A percentile compares a stretch with the other conserved stretches of the same genome.
Conservation (phyloP, 2,329 filamentous ascomycete species). For the Aspergillus pseudotamarii region DNA sequence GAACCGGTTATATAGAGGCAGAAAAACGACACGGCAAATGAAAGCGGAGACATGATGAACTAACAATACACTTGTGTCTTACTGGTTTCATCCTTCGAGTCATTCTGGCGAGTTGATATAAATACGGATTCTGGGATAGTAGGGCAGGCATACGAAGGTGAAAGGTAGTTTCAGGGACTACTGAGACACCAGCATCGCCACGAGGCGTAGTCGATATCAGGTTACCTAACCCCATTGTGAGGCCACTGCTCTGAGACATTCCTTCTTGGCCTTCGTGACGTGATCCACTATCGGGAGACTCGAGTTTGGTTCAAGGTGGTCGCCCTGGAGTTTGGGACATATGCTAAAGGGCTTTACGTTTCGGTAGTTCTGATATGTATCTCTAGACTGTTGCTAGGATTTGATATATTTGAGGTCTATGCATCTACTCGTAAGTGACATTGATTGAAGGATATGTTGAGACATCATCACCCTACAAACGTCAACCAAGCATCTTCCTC, state of each 20-base stretch:
- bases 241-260: conserved; percentile 1
- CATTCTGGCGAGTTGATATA: not conserved
- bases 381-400: too few species aligned
- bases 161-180: not conserved
- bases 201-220: not conserved
- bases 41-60: conserved; percentile 5
- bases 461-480: too few species aligned
- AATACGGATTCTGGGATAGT: not conserved
- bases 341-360: accelerated
- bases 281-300: not conserved
- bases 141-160: not conserved
- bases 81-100: not conserved
- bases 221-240: not conserved
- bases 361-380: not conserved
- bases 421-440: too few species aligned
- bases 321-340: not conserved
- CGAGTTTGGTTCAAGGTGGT: not conserved
- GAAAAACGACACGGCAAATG: conserved; percentile 2
- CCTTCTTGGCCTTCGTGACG: not conserved
- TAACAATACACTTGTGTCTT: not conserved
- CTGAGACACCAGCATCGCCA: not conserved
- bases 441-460: not conserved
- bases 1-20: conserved; percentile 21
- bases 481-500: too few species aligned
- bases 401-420: too few species aligned